These are phyloP conservation scores for Backusella circina DNA, from an alignment of 192 early-diverging fungal species.

Conservation along the genomic window DNA sequence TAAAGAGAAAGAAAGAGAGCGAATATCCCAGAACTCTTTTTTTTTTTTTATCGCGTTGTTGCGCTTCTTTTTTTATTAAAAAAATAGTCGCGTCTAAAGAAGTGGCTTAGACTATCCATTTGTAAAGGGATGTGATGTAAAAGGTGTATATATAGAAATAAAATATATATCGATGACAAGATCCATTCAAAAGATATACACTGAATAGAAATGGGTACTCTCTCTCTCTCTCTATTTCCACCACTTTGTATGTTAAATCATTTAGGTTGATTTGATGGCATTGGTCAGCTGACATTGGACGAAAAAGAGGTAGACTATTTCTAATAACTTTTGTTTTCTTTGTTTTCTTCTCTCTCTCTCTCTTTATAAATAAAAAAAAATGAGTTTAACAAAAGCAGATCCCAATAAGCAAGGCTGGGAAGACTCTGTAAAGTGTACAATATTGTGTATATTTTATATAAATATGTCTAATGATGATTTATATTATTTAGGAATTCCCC, in stretches of 20 bases:
- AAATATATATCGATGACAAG: too few species aligned
- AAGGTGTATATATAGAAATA: too few species aligned
- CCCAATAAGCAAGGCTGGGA: constrained; percentile 63
- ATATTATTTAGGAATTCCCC: constrained; percentile 59
- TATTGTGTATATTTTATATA: too few species aligned
- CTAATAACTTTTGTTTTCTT: neutral
- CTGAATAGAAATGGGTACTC: too few species aligned
- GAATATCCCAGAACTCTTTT: neutral
- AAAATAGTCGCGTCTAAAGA: neutral
- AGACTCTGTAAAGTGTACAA: constrained; percentile 41
- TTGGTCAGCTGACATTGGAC: too few species aligned
- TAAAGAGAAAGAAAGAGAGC: neutral
- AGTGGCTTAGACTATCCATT: neutral
- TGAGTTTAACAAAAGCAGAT: constrained; percentile 51
- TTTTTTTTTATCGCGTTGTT: neutral
- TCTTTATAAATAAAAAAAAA: neutral
- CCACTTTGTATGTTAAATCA: too few species aligned
- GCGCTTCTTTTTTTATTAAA: neutral
- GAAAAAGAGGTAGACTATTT: too few species aligned
- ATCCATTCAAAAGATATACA: too few species aligned
- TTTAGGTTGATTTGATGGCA: too few species aligned
- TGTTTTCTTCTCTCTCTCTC: neutral
- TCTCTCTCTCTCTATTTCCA: too few species aligned
- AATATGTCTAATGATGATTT: neutral
- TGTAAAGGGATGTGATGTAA: too few species aligned